Evolutionary conservation across 805 yeast genomes (phyloP).

Genomic region (Candida peoriensis): DNA sequence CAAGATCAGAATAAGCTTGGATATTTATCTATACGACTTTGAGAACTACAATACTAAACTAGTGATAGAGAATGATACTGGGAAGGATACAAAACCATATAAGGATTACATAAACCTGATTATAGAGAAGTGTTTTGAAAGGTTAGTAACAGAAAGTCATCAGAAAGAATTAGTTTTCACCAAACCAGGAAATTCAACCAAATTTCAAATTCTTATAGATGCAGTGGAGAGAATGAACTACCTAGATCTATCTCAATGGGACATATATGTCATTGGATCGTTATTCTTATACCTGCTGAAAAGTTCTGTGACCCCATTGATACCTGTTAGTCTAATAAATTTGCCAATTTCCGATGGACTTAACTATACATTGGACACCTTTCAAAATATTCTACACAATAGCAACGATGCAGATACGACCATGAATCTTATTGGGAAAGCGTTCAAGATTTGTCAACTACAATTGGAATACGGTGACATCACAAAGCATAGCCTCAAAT

Average conservation of each 20-base stretch:
- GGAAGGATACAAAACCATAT: conserved; percentile 25
- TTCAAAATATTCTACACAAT: conserved; percentile 29
- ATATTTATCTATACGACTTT: conserved; percentile 62
- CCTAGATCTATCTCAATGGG: conserved; percentile 62
- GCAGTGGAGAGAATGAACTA: conserved; percentile 52
- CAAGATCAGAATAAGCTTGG: conserved; percentile 65
- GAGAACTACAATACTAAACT: conserved; percentile 46
- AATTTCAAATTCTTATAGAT: conserved; percentile 37
- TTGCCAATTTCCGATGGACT: conserved; percentile 51
- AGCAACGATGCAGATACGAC: conserved; percentile 18
- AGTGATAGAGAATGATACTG: conserved; percentile 38
- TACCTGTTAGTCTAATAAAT: conserved; percentile 43
- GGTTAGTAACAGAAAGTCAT: conserved; percentile 35
- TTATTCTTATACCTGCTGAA: conserved; percentile 41
- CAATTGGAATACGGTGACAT: conserved; percentile 30
- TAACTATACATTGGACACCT: conserved; percentile 35
- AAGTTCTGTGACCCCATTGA: conserved; percentile 48
- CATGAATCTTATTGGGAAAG: conserved; percentile 30
- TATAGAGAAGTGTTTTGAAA: conserved; percentile 47
- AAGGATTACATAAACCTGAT: conserved; percentile 32
- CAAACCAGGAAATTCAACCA: conserved; percentile 50
- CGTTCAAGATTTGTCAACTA: conserved; percentile 43
- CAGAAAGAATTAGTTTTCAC: conserved; percentile 45
- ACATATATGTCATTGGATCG: conserved; percentile 41
- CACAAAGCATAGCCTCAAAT: conserved; percentile 37